A percentile compares a stretch with the other conserved stretches of the same genome.
Evolutionary conservation across 805 yeast genomes (phyloP).

Genomic region (Schwanniomyces yamadae): DNA sequence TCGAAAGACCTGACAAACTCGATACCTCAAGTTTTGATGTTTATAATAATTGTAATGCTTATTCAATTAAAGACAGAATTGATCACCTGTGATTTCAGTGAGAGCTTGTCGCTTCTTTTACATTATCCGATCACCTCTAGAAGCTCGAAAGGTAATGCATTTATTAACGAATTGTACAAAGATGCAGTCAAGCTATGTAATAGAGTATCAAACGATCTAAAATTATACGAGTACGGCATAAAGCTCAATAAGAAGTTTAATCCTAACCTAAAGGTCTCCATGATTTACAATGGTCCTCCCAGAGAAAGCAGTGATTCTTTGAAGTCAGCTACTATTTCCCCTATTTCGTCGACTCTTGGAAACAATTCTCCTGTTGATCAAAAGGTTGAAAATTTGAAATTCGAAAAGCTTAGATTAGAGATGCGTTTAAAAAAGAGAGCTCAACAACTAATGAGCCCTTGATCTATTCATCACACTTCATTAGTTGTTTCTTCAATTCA

Average conservation of each 20-base stretch:
- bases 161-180: constrained; percentile 27
- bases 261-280: constrained; percentile 30
- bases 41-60: constrained; percentile 41
- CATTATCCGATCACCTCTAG: constrained; percentile 45
- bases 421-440: constrained; percentile 47
- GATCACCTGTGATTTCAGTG: constrained; percentile 51
- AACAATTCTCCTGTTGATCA: constrained; percentile 12
- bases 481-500: too few species aligned
- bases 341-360: constrained; percentile 1
- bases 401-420: constrained; percentile 47
- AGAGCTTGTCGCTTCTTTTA: constrained; percentile 46
- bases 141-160: constrained; percentile 14
- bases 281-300: constrained; percentile 23
- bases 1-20: constrained; percentile 8
- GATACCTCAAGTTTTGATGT: constrained; percentile 40
- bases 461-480: background rate
- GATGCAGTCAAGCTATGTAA: constrained; percentile 35
- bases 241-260: constrained; percentile 41
- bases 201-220: constrained; percentile 34
- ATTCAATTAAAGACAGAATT: constrained; percentile 45
- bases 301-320: constrained; percentile 21
- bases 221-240: constrained; percentile 40
- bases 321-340: constrained; percentile 5
- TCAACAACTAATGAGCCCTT: constrained; percentile 26
- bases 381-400: constrained; percentile 37